phyloP scores from a whole-genome alignment of 352 stramenopile genomes.

The Phytophthora crassamura region DNA sequence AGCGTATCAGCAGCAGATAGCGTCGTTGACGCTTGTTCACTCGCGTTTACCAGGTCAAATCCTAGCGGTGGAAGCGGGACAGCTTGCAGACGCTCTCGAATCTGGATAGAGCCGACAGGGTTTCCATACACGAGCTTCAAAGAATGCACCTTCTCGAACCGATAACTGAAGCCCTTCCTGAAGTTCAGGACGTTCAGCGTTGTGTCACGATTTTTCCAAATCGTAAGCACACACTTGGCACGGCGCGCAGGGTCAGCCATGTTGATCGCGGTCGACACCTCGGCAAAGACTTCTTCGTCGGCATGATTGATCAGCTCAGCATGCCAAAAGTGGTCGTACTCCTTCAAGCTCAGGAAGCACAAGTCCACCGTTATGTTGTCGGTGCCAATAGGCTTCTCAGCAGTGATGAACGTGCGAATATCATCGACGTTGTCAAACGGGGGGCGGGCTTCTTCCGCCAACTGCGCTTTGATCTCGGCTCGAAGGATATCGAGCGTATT shows the following conservation, averaged over 20 bases:
- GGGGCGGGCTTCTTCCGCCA: not conserved
- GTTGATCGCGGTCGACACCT: not conserved
- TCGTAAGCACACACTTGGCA: not conserved
- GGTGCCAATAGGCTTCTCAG: not conserved
- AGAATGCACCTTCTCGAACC: slow-evolving; percentile 9
- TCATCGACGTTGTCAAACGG: not conserved
- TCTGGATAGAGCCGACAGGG: not conserved
- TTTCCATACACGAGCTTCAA: slow-evolving; percentile 5
- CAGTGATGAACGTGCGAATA: not conserved
- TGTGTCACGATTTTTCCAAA: slow-evolving; percentile 9
- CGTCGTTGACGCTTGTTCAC: too few species aligned
- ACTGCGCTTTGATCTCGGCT: not conserved
- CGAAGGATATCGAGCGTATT: slow-evolving; percentile 3
- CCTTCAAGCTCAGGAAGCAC: slow-evolving; percentile 1
- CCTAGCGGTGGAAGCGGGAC: not conserved
- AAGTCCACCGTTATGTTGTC: slow-evolving; percentile 5
- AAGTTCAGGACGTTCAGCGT: not conserved
- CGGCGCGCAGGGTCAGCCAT: not conserved
- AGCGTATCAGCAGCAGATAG: too few species aligned
- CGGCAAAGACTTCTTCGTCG: not conserved
- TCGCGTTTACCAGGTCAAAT: not conserved
- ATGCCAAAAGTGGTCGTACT: not conserved
- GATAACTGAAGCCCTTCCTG: not conserved
- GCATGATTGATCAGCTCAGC: not conserved
- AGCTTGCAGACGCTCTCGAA: not conserved